Evolutionary conservation across 345 rosid genomes (phyloP).

Genomic region (Populus euphratica): DNA sequence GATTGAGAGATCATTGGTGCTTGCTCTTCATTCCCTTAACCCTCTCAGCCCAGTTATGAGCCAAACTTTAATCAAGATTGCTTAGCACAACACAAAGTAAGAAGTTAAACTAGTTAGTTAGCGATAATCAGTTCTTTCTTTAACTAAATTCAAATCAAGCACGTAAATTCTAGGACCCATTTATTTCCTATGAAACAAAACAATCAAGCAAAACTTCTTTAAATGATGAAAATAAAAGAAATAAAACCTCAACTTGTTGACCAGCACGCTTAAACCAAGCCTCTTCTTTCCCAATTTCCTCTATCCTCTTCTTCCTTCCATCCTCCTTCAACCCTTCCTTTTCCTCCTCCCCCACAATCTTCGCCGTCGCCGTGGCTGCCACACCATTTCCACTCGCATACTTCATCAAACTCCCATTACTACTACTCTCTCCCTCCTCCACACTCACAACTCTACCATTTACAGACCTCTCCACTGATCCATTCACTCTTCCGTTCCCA

Average conservation of each 20-base stretch:
- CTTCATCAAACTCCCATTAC: slow-evolving; percentile 61
- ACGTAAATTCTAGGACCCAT: neutral
- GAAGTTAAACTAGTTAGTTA: neutral
- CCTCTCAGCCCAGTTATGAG: neutral
- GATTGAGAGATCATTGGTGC: neutral
- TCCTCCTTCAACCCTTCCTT: slow-evolving; percentile 39
- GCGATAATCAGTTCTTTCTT: neutral
- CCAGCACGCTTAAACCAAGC: slow-evolving; percentile 76
- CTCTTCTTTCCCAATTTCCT: slow-evolving; percentile 91
- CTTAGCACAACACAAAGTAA: neutral
- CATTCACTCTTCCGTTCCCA: slow-evolving; percentile 39
- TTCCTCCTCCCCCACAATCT: slow-evolving; percentile 20
- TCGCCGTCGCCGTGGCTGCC: slow-evolving; percentile 18
- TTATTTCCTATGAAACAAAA: neutral
- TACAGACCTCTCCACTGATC: slow-evolving; percentile 8
- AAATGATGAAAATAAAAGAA: neutral
- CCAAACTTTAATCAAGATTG: neutral
- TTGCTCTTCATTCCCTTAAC: neutral
- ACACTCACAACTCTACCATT: slow-evolving; percentile 28
- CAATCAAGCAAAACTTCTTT: neutral
- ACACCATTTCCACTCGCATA: slow-evolving; percentile 51
- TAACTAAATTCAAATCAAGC: neutral
- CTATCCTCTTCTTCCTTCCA: slow-evolving; percentile 78
- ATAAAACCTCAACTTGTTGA: slow-evolving; percentile 48
- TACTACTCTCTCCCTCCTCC: slow-evolving; percentile 14